These are phyloP conservation scores for Panus rudis DNA, from an alignment of 768 basidiomycete genomes.

Conservation along the genomic window DNA sequence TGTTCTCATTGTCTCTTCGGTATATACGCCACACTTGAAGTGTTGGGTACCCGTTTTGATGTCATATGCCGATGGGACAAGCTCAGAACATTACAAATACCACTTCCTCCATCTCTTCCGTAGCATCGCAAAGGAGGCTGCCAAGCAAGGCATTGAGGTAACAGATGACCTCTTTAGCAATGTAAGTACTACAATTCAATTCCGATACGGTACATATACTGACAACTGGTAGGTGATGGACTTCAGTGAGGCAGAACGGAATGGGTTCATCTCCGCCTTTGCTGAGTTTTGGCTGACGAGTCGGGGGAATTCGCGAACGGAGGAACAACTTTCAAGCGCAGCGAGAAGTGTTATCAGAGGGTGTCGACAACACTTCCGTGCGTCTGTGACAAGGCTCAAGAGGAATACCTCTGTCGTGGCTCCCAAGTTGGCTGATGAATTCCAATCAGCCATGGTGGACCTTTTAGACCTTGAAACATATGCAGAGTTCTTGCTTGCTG, in stretches of 20 bases:
- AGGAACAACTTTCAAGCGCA: conserved; percentile 16
- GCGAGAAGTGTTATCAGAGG: conserved; percentile 21
- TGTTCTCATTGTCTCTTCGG: conserved; percentile 27
- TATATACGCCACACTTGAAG: conserved; percentile 20
- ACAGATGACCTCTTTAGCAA: conserved; percentile 11
- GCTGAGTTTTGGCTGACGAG: conserved; percentile 18
- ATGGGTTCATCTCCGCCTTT: conserved; percentile 25
- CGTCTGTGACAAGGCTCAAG: conserved; percentile 22
- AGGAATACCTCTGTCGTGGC: conserved; percentile 20
- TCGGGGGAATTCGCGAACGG: conserved; percentile 1
- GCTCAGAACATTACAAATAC: conserved; percentile 22
- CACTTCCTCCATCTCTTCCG: conserved; percentile 28
- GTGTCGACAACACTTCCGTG: conserved; percentile 26
- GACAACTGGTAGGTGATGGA: conserved; percentile 24
- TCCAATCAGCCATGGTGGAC: conserved; percentile 11
- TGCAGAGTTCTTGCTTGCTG: not conserved
- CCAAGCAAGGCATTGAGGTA: conserved; percentile 6
- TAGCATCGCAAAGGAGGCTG: conserved; percentile 21
- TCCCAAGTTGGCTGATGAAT: conserved; percentile 10
- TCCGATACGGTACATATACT: not conserved
- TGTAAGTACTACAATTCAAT: conserved; percentile 3
- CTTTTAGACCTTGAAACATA: conserved; percentile 5
- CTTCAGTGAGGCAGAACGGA: conserved; percentile 29
- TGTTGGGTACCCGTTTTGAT: conserved; percentile 30
- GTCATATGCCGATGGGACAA: conserved; percentile 29